A percentile compares a stretch with the other conserved stretches of the same genome.
phyloP scores from a whole-genome alignment of 2,329 filamentous ascomycete genomes.

The Xylariaceae sp. region DNA sequence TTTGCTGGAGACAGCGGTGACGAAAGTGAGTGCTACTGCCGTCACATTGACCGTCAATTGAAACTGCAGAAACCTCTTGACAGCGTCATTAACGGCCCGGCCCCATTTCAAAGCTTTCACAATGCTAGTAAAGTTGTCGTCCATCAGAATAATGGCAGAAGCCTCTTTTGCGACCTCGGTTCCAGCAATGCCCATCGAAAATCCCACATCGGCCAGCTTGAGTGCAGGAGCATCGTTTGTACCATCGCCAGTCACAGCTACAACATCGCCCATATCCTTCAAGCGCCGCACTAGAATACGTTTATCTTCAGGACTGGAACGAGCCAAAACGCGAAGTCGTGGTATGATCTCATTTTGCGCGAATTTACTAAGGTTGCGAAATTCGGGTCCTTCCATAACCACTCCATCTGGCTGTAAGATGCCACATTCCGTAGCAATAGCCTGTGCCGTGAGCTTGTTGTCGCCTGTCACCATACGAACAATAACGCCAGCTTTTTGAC shows the following conservation, averaged over 20 bases:
- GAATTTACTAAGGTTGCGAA: constrained; percentile 71
- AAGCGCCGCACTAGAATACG: constrained; percentile 73
- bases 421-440: constrained; percentile 79
- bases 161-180: constrained; percentile 87
- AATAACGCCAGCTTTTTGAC: constrained; percentile 77
- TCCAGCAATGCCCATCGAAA: constrained; percentile 84
- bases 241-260: constrained; percentile 83
- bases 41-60: constrained; percentile 91
- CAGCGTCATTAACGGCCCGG: constrained; percentile 76
- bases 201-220: constrained; percentile 81
- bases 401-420: constrained; percentile 72
- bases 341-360: constrained; percentile 73
- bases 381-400: constrained; percentile 79
- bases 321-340: constrained; percentile 71
- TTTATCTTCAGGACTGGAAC: constrained; percentile 80
- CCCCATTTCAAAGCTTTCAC: constrained; percentile 85
- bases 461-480: constrained; percentile 88
- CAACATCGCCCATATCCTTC: constrained; percentile 75
- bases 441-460: constrained; percentile 78
- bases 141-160: constrained; percentile 85
- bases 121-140: constrained; percentile 87
- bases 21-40: constrained; percentile 84
- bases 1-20: constrained; percentile 77
- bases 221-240: constrained; percentile 84
- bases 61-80: constrained; percentile 78